These are phyloP conservation scores for Backusella circina DNA, from an alignment of 192 early-diverging fungal species.

Conservation along the genomic window DNA sequence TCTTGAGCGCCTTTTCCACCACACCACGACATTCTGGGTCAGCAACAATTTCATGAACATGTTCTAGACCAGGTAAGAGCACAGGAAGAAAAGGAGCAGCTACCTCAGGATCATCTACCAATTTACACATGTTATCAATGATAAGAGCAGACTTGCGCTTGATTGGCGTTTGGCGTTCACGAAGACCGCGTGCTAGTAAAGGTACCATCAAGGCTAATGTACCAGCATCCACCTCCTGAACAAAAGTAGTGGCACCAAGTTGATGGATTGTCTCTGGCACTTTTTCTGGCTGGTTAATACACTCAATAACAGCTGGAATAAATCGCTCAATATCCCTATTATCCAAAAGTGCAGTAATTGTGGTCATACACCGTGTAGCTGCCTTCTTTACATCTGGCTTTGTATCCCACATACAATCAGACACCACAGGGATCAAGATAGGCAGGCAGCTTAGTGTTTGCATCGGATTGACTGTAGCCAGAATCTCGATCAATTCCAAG, in stretches of 20 bases:
- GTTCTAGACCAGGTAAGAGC: slow-evolving; percentile 71
- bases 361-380: slow-evolving; percentile 61
- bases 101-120: slow-evolving; percentile 78
- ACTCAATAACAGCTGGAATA: slow-evolving; percentile 68
- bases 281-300: slow-evolving; percentile 75
- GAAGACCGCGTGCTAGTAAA: slow-evolving; percentile 64
- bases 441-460: slow-evolving; percentile 44
- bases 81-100: slow-evolving; percentile 76
- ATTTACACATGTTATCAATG: slow-evolving; percentile 89
- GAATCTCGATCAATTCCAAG: slow-evolving; percentile 39
- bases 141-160: slow-evolving; percentile 75
- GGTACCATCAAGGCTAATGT: slow-evolving; percentile 81
- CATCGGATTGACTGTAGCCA: slow-evolving; percentile 43
- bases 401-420: slow-evolving; percentile 78
- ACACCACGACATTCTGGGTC: slow-evolving; percentile 75
- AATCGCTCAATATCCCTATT: slow-evolving; percentile 78
- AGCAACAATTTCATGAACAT: slow-evolving; percentile 69
- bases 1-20: slow-evolving; percentile 61
- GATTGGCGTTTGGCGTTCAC: slow-evolving; percentile 67
- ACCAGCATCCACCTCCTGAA: slow-evolving; percentile 69
- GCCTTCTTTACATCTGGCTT: slow-evolving; percentile 68
- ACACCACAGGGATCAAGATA: slow-evolving; percentile 68
- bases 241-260: slow-evolving; percentile 79
- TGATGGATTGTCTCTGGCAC: slow-evolving; percentile 74
- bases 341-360: slow-evolving; percentile 63